Conservation (phyloP, 129 eudicot genomes). For the Flaveria linearis region DNA sequence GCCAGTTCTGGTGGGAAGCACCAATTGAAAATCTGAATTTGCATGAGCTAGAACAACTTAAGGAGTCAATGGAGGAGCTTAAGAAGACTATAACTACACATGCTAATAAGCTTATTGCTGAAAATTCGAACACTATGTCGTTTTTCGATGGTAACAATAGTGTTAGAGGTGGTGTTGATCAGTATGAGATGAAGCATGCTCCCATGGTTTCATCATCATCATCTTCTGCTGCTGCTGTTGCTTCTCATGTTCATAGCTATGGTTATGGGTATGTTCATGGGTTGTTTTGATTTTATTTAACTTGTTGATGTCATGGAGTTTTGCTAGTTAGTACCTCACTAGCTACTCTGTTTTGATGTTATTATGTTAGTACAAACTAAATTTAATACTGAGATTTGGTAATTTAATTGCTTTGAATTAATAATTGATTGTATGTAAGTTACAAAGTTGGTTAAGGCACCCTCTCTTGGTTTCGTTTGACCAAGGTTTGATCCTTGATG, state of each 20-base stretch:
- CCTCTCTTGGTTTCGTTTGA: too few species aligned
- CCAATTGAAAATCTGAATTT: slow-evolving; percentile 41
- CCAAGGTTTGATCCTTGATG: too few species aligned
- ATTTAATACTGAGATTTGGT: neutral
- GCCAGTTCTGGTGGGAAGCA: slow-evolving; percentile 65
- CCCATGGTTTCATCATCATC: neutral
- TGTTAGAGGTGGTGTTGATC: slow-evolving; percentile 26
- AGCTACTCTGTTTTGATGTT: neutral
- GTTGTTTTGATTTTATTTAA: neutral
- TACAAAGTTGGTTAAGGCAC: slow-evolving; percentile 1
- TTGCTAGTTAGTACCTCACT: slow-evolving; percentile 30
- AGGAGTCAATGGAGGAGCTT: slow-evolving; percentile 57
- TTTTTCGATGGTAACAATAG: slow-evolving; percentile 28
- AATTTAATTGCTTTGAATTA: slow-evolving; percentile 26
- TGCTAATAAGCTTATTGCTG: slow-evolving; percentile 39
- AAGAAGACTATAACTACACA: slow-evolving; percentile 43
- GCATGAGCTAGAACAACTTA: slow-evolving; percentile 53
- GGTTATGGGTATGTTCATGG: slow-evolving; percentile 36
- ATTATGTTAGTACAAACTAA: slow-evolving; percentile 1
- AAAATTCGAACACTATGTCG: slow-evolving; percentile 28
- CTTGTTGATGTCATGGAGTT: slow-evolving; percentile 7
- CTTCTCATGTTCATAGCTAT: slow-evolving; percentile 29
- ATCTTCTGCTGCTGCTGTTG: neutral
- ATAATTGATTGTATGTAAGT: slow-evolving; percentile 3
- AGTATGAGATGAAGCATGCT: slow-evolving; percentile 39